Conservation (phyloP, 2,329 filamentous ascomycete species). For the Xylariaceae sp. region DNA sequence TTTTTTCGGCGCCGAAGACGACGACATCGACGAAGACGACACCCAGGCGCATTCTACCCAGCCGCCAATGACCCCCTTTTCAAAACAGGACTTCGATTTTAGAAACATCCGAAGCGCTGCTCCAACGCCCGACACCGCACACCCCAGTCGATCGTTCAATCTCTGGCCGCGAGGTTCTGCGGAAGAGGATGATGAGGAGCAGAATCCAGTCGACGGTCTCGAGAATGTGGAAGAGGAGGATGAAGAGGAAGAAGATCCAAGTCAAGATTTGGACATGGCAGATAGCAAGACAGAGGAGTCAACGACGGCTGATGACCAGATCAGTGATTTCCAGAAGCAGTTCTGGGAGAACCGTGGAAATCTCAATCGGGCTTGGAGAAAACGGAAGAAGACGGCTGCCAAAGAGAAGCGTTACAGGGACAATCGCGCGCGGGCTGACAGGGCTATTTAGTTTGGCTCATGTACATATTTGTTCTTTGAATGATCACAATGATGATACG, state of each 20-base stretch:
- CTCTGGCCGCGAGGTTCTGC: conserved; percentile 44
- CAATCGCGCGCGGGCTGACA: conserved; percentile 52
- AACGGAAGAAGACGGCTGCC: conserved; percentile 55
- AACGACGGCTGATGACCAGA: conserved; percentile 10
- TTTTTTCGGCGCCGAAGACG: conserved; percentile 64
- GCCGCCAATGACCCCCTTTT: conserved; percentile 76
- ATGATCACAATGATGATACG: no score
- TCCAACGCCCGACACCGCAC: conserved; percentile 89
- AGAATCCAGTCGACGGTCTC: conserved; percentile 27
- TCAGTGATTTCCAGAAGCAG: conserved; percentile 59
- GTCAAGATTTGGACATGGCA: conserved; percentile 18
- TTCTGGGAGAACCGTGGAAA: conserved; percentile 66
- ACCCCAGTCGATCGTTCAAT: conserved; percentile 61
- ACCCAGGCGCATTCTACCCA: conserved; percentile 25
- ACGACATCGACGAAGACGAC: conserved; percentile 38
- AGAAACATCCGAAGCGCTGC: conserved; percentile 80
- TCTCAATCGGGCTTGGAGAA: conserved; percentile 63
- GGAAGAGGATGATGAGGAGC: conserved; percentile 30
- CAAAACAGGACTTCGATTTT: conserved; percentile 71
- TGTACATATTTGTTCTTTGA: no score
- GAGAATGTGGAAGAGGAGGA: conserved; percentile 41
- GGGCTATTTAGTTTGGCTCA: conserved; percentile 34
- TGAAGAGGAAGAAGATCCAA: conserved; percentile 30
- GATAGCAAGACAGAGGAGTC: conserved; percentile 7
- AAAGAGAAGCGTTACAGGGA: conserved; percentile 67